Percentiles rank a stretch among this genome's conserved stretches.
phyloP scores from a whole-genome alignment of 148 eudicot species.

The Persicaria tinctoria region DNA sequence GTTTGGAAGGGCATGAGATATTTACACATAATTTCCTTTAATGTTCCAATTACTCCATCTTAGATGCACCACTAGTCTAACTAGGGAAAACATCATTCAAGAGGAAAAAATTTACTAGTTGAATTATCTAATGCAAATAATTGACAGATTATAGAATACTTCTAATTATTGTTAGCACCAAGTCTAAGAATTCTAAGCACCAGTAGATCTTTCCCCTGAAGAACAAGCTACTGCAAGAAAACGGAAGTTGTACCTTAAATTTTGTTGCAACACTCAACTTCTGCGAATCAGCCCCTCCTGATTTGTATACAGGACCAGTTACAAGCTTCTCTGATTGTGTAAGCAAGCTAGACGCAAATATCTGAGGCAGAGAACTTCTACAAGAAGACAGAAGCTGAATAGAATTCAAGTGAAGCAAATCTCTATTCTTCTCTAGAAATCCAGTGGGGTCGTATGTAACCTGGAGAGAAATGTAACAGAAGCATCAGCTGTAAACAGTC shows the following conservation, averaged over 20 bases:
- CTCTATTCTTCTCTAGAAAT: conserved; percentile 92
- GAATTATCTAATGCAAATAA: background rate
- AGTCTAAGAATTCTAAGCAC: background rate
- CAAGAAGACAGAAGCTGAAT: conserved; percentile 87
- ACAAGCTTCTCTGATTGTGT: conserved; percentile 79
- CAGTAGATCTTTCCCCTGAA: background rate
- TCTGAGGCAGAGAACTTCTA: conserved; percentile 59
- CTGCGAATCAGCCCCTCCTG: conserved; percentile 97
- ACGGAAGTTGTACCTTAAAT: conserved; percentile 62
- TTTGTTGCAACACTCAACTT: conserved; percentile 87
- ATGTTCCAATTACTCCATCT: background rate
- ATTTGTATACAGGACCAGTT: conserved; percentile 68
- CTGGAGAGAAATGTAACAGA: conserved; percentile 29
- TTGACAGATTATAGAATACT: background rate
- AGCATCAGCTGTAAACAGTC: background rate
- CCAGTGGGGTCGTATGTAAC: conserved; percentile 87
- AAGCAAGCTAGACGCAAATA: conserved; percentile 77
- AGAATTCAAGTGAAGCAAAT: conserved; percentile 66
- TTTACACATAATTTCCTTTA: background rate
- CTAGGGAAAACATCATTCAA: background rate
- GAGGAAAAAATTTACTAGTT: background rate
- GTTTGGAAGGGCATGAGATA: background rate
- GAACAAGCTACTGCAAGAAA: background rate
- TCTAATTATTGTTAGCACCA: background rate
- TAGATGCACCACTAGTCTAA: background rate